Conservation (phyloP, 495 filamentous ascomycete genomes). For the Penicillium maclennaniae region DNA sequence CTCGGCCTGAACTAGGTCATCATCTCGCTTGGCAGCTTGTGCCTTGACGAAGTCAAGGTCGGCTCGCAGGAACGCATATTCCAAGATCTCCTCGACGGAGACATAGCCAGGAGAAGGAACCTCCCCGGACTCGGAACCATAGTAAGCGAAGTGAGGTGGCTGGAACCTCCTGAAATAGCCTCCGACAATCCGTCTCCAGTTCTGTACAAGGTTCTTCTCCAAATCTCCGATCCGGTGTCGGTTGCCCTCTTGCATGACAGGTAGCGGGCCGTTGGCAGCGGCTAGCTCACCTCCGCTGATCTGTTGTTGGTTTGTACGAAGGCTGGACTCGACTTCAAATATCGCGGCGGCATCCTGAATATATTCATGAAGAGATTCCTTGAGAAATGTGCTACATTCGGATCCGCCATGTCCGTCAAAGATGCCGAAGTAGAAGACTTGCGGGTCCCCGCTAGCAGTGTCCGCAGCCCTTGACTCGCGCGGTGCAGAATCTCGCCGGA, state of each 20-base stretch:
- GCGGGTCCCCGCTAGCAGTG: conserved; percentile 78
- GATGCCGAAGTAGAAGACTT: conserved; percentile 94
- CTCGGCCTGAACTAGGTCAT: conserved; percentile 65
- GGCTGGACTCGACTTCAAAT: conserved; percentile 71
- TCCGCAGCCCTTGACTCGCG: conserved; percentile 56
- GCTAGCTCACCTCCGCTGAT: conserved; percentile 6
- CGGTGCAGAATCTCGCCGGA: conserved; percentile 22
- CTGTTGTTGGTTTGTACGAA: conserved; percentile 31
- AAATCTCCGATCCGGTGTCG: conserved; percentile 43
- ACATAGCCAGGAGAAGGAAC: conserved; percentile 13
- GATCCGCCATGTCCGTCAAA: conserved; percentile 95
- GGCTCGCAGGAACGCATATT: conserved; percentile 86
- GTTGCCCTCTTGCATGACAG: conserved; percentile 40
- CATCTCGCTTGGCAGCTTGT: conserved; percentile 70
- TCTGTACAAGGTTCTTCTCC: conserved; percentile 63
- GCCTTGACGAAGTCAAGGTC: conserved; percentile 90
- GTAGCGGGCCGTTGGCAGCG: conserved; percentile 19
- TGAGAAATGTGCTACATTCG: conserved; percentile 83
- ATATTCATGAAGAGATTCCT: conserved; percentile 80
- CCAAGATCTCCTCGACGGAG: conserved; percentile 54
- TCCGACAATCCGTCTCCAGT: conserved; percentile 80
- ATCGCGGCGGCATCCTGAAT: conserved; percentile 72
- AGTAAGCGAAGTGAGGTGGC: conserved; percentile 59
- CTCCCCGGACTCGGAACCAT: conserved; percentile 17
- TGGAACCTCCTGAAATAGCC: conserved; percentile 91